Conservation (phyloP, 176 grass and related monocot genomes). For the Eremochloa ophiuroides region DNA sequence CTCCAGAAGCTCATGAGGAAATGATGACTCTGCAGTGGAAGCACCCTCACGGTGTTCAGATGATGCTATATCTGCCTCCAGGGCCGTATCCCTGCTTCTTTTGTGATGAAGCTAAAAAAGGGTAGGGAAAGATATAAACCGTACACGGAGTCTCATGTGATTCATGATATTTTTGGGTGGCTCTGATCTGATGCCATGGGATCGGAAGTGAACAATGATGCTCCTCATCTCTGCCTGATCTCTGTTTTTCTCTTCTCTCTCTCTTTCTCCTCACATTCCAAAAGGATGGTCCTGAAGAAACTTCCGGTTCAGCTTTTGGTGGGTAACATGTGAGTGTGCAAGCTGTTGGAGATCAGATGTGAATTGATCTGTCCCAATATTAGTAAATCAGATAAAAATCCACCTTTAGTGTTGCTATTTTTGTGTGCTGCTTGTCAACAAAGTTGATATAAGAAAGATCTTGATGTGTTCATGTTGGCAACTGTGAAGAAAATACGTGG, state of each 20-base stretch:
- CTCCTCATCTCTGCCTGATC: slow-evolving; percentile 25
- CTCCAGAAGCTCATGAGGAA: too few relatives aligned
- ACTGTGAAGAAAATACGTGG: neutral
- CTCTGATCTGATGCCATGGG: slow-evolving; percentile 14
- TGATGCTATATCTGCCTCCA: slow-evolving; percentile 15
- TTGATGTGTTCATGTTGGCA: neutral
- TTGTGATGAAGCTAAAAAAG: neutral
- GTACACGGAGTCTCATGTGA: slow-evolving; percentile 21
- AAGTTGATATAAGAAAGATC: neutral
- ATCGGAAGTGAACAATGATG: slow-evolving; percentile 29
- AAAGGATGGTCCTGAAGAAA: slow-evolving; percentile 26
- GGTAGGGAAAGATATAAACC: neutral
- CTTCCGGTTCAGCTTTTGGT: slow-evolving; percentile 34
- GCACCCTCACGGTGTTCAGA: slow-evolving; percentile 17
- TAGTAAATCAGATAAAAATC: slow-evolving; percentile 19
- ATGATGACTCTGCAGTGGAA: too few relatives aligned
- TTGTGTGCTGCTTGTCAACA: neutral
- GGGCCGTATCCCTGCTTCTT: neutral
- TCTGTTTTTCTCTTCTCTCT: too few relatives aligned
- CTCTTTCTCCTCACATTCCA: neutral
- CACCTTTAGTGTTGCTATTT: neutral
- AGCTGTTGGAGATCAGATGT: neutral
- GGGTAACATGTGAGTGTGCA: slow-evolving; percentile 34
- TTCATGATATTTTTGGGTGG: slow-evolving; percentile 18
- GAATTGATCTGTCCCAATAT: neutral